Conservation (phyloP, 306 rosid genomes). For the Fragaria ananassa region DNA sequence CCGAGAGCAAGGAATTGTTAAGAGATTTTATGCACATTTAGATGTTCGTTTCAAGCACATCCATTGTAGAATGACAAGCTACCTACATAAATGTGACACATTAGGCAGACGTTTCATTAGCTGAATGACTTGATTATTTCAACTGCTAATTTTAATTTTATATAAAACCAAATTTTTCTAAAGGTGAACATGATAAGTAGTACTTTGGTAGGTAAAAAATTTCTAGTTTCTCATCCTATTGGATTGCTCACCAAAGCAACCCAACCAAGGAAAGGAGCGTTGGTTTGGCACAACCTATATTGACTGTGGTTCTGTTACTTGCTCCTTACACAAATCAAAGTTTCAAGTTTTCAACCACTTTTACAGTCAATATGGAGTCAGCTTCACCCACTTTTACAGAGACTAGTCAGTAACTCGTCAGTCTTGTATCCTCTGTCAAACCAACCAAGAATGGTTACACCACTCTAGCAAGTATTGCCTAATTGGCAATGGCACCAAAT, state of each 20-base stretch:
- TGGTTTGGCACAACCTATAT: neutral
- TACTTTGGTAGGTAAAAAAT: neutral
- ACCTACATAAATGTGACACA: no score
- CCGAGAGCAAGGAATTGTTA: no score
- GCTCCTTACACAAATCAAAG: neutral
- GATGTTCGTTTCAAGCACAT: no score
- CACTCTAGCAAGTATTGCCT: conserved; percentile 1
- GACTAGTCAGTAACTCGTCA: neutral
- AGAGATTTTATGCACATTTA: neutral
- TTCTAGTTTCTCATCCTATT: neutral
- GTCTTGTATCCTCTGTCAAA: neutral
- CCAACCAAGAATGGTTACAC: neutral
- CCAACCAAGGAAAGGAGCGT: neutral
- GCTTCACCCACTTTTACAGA: neutral
- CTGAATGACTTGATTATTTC: no score
- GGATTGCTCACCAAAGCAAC: neutral
- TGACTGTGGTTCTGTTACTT: conserved; percentile 3
- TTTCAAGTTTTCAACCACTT: neutral
- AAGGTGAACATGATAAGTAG: neutral
- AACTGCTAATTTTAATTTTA: neutral
- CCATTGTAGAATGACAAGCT: no score
- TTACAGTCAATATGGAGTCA: neutral
- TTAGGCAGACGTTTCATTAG: no score
- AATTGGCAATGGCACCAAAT: neutral
- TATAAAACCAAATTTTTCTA: neutral